A percentile compares a stretch with the other conserved stretches of the same genome.
These are phyloP conservation scores for Balakata baccata DNA, from an alignment of 345 rosid species.

Conservation along the genomic window DNA sequence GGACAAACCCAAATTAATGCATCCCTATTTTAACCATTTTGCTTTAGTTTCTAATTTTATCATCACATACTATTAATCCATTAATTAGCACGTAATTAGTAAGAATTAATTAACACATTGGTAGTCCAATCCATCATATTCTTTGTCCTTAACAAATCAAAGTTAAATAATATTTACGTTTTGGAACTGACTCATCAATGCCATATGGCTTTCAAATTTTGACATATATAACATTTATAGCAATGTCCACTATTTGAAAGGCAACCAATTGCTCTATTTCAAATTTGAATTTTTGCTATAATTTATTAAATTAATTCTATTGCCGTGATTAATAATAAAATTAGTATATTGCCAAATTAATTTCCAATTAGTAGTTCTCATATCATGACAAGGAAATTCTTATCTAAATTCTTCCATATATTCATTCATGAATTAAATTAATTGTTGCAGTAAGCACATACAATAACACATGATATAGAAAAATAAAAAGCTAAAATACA, in stretches of 20 bases:
- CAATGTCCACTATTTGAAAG: slow-evolving; percentile 1
- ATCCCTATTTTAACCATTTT: neutral
- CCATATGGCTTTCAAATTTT: slow-evolving; percentile 8
- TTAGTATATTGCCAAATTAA: no score
- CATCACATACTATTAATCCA: neutral
- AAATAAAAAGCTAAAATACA: no score
- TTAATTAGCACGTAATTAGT: neutral
- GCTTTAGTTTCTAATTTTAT: neutral
- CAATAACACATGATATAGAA: no score
- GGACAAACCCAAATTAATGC: neutral
- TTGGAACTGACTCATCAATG: slow-evolving; percentile 36
- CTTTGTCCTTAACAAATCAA: neutral
- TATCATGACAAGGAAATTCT: neutral
- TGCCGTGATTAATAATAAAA: no score
- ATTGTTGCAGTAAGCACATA: no score
- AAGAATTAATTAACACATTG: neutral
- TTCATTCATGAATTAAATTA: no score
- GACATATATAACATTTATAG: slow-evolving; percentile 9
- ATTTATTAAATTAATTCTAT: no score
- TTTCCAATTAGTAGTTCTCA: neutral
- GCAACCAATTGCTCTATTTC: neutral
- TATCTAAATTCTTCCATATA: no score
- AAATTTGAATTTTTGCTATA: no score
- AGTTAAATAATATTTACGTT: slow-evolving; percentile 25
- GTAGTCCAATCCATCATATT: slow-evolving; percentile 8